Evolutionary conservation across 495 filamentous ascomycete species (phyloP).

Genomic region (Peziza echinospora): DNA sequence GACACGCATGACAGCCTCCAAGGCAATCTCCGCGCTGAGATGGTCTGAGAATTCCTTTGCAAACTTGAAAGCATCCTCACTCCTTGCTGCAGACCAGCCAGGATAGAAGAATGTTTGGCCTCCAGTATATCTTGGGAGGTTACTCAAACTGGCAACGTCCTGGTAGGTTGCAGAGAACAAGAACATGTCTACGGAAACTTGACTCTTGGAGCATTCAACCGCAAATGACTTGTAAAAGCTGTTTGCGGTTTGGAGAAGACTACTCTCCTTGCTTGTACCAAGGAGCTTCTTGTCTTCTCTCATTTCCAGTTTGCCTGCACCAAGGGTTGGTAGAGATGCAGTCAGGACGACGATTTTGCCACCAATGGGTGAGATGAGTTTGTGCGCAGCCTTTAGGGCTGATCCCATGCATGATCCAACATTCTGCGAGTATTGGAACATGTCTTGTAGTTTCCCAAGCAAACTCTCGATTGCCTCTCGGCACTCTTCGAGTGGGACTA

Average conservation of each 20-base stretch:
- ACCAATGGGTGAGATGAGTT: constrained; percentile 76
- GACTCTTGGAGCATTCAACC: constrained; percentile 94
- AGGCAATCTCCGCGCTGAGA: constrained; percentile 79
- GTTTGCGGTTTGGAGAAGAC: constrained; percentile 70
- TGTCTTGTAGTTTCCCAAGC: constrained; percentile 73
- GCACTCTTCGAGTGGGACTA: constrained; percentile 77
- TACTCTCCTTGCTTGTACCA: constrained; percentile 77
- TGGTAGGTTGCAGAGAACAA: constrained; percentile 93
- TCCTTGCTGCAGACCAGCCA: constrained; percentile 82
- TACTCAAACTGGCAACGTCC: constrained; percentile 87
- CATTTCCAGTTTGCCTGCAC: constrained; percentile 75
- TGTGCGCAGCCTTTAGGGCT: constrained; percentile 78
- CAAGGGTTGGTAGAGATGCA: constrained; percentile 75
- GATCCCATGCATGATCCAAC: constrained; percentile 77
- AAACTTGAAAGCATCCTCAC: constrained; percentile 93
- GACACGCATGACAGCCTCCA: constrained; percentile 90
- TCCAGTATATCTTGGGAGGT: constrained; percentile 84
- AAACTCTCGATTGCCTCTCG: constrained; percentile 77
- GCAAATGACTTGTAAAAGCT: constrained; percentile 99
- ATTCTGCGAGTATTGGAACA: constrained; percentile 90
- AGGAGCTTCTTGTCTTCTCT: constrained; percentile 92
- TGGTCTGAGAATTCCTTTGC: constrained; percentile 91
- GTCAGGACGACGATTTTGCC: constrained; percentile 86
- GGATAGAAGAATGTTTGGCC: constrained; percentile 98
- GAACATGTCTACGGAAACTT: constrained; percentile 99